Evolutionary conservation across 306 rosid genomes (phyloP).

Genomic region (Acacia crassicarpa): DNA sequence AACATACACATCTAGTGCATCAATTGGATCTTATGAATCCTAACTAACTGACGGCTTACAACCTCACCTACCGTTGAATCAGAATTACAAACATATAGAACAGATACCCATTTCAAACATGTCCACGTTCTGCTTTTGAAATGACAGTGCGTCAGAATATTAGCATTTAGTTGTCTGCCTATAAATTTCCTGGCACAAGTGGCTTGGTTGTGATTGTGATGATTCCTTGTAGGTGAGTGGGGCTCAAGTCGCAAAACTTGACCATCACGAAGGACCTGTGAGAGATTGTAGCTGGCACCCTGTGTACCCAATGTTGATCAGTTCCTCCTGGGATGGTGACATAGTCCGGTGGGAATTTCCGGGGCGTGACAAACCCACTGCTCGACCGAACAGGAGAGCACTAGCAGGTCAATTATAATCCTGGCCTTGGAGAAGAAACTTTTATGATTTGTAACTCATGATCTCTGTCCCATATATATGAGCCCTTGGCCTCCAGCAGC

Average conservation of each 20-base stretch:
- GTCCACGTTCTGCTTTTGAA: not conserved
- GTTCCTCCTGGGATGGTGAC: slow-evolving; percentile 63
- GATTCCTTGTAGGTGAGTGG: slow-evolving; percentile 44
- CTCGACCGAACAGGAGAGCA: slow-evolving; percentile 26
- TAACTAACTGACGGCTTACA: no score
- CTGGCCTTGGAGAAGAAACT: slow-evolving; percentile 33
- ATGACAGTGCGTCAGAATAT: not conserved
- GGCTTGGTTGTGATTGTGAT: not conserved
- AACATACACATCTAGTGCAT: no score
- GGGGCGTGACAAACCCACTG: slow-evolving; percentile 31
- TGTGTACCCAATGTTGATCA: slow-evolving; percentile 43
- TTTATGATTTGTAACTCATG: slow-evolving; percentile 17
- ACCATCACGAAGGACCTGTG: slow-evolving; percentile 51
- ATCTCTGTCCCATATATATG: slow-evolving; percentile 28
- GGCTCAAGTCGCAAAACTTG: slow-evolving; percentile 54
- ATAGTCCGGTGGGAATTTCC: slow-evolving; percentile 60
- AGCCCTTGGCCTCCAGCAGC: not conserved
- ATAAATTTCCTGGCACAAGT: not conserved
- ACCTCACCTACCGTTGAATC: no score
- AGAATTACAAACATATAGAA: no score
- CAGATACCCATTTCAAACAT: not conserved
- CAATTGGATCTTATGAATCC: no score
- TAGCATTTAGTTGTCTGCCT: not conserved
- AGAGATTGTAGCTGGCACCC: slow-evolving; percentile 70
- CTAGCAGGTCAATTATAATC: slow-evolving; percentile 5